Evolutionary conservation across 371 early-diverging fungal species (phyloP).

Genomic region (Rhizomucor miehei): DNA sequence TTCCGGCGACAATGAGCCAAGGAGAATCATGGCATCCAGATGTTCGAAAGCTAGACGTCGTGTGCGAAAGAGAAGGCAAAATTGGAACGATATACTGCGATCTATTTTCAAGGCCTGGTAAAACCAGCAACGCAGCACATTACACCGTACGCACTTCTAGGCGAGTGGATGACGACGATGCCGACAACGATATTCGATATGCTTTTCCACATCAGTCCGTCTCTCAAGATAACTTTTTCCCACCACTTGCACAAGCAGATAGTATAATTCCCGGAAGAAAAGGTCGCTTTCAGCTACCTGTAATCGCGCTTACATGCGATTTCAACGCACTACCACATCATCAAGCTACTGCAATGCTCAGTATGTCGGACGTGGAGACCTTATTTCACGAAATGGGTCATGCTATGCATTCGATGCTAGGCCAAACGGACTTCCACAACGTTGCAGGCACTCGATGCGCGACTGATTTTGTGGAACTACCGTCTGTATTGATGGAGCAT

Average conservation of each 20-base stretch:
- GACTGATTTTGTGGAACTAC: conserved; percentile 96
- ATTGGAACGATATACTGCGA: conserved; percentile 95
- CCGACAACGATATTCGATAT: conserved; percentile 34
- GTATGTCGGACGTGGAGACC: conserved; percentile 84
- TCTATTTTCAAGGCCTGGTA: conserved; percentile 72
- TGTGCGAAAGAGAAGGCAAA: conserved; percentile 78
- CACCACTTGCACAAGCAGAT: conserved; percentile 17
- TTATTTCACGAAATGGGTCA: conserved; percentile 99
- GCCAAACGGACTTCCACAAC: conserved; percentile 92
- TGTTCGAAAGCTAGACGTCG: conserved; percentile 83
- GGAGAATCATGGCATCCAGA: conserved; percentile 89
- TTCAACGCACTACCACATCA: conserved; percentile 41
- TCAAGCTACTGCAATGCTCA: conserved; percentile 39
- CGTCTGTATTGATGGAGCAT: conserved; percentile 92
- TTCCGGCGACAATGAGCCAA: conserved; percentile 54
- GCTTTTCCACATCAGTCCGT: conserved; percentile 40
- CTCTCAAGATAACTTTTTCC: conserved; percentile 22
- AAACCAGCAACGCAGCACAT: conserved; percentile 88
- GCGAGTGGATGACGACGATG: conserved; percentile 80
- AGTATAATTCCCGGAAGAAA: conserved; percentile 40
- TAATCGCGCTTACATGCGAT: conserved; percentile 77
- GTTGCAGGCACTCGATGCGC: conserved; percentile 92
- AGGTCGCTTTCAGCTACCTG: conserved; percentile 68
- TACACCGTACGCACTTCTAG: conserved; percentile 93
- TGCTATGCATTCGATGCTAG: conserved; percentile 97